Conservation (phyloP, 2,329 filamentous ascomycete species). For the Curvularia sp. region DNA sequence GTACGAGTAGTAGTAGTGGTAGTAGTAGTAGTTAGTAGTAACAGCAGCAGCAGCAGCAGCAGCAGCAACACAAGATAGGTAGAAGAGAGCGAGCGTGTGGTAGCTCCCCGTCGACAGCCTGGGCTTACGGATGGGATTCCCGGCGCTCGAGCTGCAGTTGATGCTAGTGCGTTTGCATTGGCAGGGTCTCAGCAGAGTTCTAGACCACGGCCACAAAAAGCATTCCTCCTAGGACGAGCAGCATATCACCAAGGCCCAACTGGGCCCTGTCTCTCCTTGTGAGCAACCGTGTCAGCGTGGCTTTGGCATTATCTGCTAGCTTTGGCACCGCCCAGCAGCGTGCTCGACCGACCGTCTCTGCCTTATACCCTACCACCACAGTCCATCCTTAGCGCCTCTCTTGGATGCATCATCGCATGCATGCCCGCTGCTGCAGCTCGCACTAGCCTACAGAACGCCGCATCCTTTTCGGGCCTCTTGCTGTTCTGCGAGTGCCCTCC, state of each 20-base stretch:
- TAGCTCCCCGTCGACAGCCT: constrained; percentile 10
- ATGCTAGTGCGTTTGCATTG: constrained; percentile 11
- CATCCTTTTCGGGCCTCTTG: constrained; percentile 5
- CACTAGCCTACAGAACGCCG: constrained; percentile 6
- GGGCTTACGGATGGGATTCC: constrained; percentile 14
- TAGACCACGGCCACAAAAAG: constrained; percentile 12
- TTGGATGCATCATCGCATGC: constrained; percentile 3
- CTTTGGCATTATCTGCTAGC: not conserved
- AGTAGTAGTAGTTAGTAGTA: too few relatives aligned
- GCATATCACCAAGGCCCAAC: not conserved
- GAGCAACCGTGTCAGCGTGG: not conserved
- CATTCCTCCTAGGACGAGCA: not conserved
- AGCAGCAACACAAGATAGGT: not conserved
- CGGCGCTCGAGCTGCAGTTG: constrained; percentile 19
- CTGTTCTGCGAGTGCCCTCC: too few relatives aligned
- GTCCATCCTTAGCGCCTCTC: constrained; percentile 7
- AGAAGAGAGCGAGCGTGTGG: constrained; percentile 1
- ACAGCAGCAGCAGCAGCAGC: not conserved
- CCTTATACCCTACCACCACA: not conserved
- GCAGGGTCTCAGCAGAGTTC: constrained; percentile 14
- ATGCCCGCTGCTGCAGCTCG: constrained; percentile 8
- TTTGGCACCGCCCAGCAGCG: not conserved
- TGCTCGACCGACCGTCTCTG: not conserved
- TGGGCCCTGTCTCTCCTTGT: not conserved
- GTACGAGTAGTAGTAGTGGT: too few relatives aligned